Evolutionary conservation across 768 basidiomycete genomes (phyloP).

Genomic region (Lentinula raphanica): DNA sequence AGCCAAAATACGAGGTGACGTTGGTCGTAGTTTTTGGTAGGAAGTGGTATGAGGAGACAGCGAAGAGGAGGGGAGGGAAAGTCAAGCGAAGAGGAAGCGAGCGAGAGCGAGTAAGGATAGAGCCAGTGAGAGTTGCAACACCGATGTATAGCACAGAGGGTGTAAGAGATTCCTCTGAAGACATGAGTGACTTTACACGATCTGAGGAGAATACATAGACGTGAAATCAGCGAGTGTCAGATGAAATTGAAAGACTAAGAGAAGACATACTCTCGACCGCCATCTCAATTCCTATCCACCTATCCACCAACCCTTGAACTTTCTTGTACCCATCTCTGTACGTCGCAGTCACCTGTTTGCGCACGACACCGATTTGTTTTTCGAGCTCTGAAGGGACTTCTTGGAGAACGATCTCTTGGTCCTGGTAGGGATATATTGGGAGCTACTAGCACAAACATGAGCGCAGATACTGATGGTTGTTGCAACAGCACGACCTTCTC

Average conservation of each 20-base stretch:
- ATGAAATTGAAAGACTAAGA: not conserved
- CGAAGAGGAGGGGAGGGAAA: conserved; percentile 71
- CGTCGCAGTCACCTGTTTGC: conserved; percentile 53
- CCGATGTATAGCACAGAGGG: conserved; percentile 91
- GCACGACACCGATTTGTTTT: conserved; percentile 64
- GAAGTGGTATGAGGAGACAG: conserved; percentile 74
- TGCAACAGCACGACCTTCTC: not conserved
- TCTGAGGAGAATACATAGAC: conserved; percentile 33
- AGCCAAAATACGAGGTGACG: conserved; percentile 56
- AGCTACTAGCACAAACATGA: conserved; percentile 43
- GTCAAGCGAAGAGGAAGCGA: conserved; percentile 60
- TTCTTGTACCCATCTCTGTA: conserved; percentile 55
- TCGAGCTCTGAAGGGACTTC: conserved; percentile 74
- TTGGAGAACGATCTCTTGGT: conserved; percentile 62
- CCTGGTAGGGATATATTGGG: conserved; percentile 72
- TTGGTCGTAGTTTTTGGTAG: conserved; percentile 78
- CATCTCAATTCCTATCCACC: conserved; percentile 85
- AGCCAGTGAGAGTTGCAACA: conserved; percentile 81
- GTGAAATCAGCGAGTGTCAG: not conserved
- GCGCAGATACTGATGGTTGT: not conserved
- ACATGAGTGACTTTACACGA: conserved; percentile 77
- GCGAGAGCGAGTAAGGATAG: conserved; percentile 80
- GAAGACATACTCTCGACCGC: conserved; percentile 71
- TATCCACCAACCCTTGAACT: conserved; percentile 68
- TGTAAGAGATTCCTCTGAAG: conserved; percentile 75